Base-by-base conservation (phyloP, 306 rosid genomes). In the Quercus glauca region DNA sequence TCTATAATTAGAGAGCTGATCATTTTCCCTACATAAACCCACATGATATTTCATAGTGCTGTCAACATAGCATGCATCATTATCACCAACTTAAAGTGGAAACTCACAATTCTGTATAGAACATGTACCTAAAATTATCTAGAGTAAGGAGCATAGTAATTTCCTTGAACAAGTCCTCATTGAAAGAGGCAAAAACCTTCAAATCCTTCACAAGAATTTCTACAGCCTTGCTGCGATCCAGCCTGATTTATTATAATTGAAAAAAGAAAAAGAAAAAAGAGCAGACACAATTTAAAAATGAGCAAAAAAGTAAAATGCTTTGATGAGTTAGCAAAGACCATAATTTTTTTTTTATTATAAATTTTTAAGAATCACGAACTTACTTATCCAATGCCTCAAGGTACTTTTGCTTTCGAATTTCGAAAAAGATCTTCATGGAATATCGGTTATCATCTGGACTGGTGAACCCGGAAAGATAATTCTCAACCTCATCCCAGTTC, bases 21-120 rank as follows among this genome's bases (percentile, higher is more conserved):
- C 74, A 73, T 86, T 77, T 57, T 86, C 83, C 76, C 90, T 86
- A 85, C 80, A 75, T 12, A 81, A 74, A 41, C 69, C 75, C 75
- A 59, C 37, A 67, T 65, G 65, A 72, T 17, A 10, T 45, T 64
- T 28, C 59, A 41, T 8, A 37, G 59, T 23, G n/a, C 55, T 17
- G 12, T 26, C 55, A 21, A 23, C 19, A 17, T 25, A 75, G 55
- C 55, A 51, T 25, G 25, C 19, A 52, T 20, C 17, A 20, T 4
- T 70, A 37, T 43, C 4, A 52, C 41, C 41, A 58, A 37, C 9
- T 57, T 0, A 19, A 43, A 31, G 55, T 73, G 19, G 20, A 59
- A 28, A 55, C 52, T 41, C 71, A 15, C 14, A 49, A 1, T 77
- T 37, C 18, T 21, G 65, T 72, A 12, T 21, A 19, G 20, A 67